Base-by-base conservation (phyloP, 2,329 filamentous ascomycete species). In the Leptographium procerum region DNA sequence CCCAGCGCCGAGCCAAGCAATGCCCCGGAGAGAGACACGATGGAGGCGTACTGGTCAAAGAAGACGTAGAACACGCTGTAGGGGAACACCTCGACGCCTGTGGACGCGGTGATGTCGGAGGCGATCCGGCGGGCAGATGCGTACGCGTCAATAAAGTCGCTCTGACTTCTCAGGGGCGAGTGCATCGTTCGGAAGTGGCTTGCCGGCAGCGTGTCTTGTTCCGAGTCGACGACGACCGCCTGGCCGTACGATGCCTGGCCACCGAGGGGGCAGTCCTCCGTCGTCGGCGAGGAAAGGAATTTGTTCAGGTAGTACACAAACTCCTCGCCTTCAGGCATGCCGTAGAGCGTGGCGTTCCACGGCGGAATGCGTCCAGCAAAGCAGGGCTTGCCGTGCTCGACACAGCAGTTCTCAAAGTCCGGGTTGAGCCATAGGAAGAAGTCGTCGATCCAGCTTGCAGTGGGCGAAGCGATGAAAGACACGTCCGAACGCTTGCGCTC, bases 61-160 rank as follows among this genome's bases (percentile, higher is more conserved):
- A 97, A 99, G 70, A 99, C 91, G 75, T 99, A 99, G 71, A 96
- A 96, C 61, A 96, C 86, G 65, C 89, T 95, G 75, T 99, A 99
- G 0, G 94, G 90, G 78, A 99, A 99, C 3, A 99, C 86, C 28
- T 94, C 85, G 26, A 89, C 83, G 6, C 85, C 82, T 5, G 91
- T 91, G 56, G 80, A 78, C 57, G 81, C 72, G 16, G 80, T 86
- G 56, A 99, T 85, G 31, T 88, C 86, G 14, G 84, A 75, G 0
- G 92, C 85, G 62, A 99, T 96, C 61, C 94, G 88, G 22, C 92
- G 88, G 3, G 94, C 94, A 1, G 92, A 84, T 6, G 87, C 84
- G 70, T 97, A 96, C 0, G 94, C 90, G 31, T 84, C 80, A 72
- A 99, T 99, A 65, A 97, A 97, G 69, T 97, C 92, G 11, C 86